Conservation (phyloP, 805 yeast species). For the Metschnikowia arizonensis region DNA sequence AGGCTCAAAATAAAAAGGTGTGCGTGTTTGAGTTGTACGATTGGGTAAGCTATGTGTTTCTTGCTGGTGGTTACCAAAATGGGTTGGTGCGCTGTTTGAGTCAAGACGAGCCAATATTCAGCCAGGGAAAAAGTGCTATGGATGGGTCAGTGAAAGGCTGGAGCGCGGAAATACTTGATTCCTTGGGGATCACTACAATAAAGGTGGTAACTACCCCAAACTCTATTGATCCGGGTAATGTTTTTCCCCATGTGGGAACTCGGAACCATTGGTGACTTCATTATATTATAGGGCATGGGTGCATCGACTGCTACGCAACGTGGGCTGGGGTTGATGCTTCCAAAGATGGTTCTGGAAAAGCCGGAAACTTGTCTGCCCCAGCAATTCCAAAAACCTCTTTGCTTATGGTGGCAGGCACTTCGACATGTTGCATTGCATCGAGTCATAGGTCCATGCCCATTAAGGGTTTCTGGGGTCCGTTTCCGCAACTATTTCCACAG, state of each 20-base stretch:
- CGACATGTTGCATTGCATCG: conserved; percentile 47
- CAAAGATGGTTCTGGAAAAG: neutral
- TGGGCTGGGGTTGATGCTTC: conserved; percentile 19
- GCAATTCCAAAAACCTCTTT: conserved; percentile 16
- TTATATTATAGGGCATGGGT: conserved; percentile 40
- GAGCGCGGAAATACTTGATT: conserved; percentile 26
- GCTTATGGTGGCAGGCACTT: conserved; percentile 58
- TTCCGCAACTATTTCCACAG: conserved; percentile 30
- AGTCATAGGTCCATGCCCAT: conserved; percentile 24
- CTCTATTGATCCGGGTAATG: neutral
- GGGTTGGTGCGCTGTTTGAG: conserved; percentile 15
- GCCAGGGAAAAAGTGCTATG: conserved; percentile 31
- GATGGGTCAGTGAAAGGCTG: conserved; percentile 62
- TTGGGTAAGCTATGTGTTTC: conserved; percentile 34
- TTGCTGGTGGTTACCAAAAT: conserved; percentile 22
- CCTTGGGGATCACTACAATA: conserved; percentile 16
- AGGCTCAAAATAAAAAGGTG: conserved; percentile 14
- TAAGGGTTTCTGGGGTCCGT: conserved; percentile 63
- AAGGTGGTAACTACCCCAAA: conserved; percentile 12
- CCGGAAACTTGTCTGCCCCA: neutral
- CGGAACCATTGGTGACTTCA: conserved; percentile 17
- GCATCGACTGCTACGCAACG: conserved; percentile 59
- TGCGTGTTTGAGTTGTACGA: conserved; percentile 51
- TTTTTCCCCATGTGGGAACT: conserved; percentile 16
- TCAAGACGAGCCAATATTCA: conserved; percentile 9